Conservation (phyloP, 371 early-diverging fungal genomes). For the Apophysomyces ossiformis region DNA sequence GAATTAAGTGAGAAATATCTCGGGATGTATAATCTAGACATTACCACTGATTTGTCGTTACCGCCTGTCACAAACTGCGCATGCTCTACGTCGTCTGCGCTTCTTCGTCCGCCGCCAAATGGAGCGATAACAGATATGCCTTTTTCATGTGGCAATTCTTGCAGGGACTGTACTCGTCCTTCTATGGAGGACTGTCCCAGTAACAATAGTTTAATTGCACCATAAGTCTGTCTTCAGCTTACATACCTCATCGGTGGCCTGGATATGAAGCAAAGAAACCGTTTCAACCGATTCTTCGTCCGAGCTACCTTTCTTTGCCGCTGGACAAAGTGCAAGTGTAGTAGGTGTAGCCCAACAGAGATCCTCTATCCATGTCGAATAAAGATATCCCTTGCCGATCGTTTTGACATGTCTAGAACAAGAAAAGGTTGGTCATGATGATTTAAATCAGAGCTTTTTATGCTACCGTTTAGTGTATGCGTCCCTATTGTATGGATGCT, state of each 20-base stretch:
- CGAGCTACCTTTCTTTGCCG: background rate
- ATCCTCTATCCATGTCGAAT: constrained; percentile 41
- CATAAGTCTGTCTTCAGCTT: background rate
- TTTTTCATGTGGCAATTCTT: constrained; percentile 35
- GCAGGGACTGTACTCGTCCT: constrained; percentile 27
- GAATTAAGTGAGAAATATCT: background rate
- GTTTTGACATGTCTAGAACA: constrained; percentile 27
- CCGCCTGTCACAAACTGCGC: constrained; percentile 45
- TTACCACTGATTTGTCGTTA: constrained; percentile 40
- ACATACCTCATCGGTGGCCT: constrained; percentile 17
- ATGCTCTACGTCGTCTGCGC: constrained; percentile 15
- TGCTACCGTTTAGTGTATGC: constrained; percentile 19
- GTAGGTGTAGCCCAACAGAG: constrained; percentile 37
- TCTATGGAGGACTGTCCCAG: constrained; percentile 23
- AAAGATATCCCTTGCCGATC: constrained; percentile 24
- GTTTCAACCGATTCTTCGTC: constrained; percentile 14
- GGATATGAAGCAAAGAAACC: constrained; percentile 23
- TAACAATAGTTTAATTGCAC: background rate
- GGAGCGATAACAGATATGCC: constrained; percentile 27
- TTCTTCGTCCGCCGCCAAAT: constrained; percentile 20
- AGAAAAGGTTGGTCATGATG: background rate
- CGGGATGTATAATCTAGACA: background rate
- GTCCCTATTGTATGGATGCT: constrained; percentile 18
- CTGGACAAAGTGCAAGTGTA: constrained; percentile 31
- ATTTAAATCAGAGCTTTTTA: background rate